These are phyloP conservation scores for Clitopilus hobsonii DNA, from an alignment of 768 basidiomycete species.

Conservation along the genomic window DNA sequence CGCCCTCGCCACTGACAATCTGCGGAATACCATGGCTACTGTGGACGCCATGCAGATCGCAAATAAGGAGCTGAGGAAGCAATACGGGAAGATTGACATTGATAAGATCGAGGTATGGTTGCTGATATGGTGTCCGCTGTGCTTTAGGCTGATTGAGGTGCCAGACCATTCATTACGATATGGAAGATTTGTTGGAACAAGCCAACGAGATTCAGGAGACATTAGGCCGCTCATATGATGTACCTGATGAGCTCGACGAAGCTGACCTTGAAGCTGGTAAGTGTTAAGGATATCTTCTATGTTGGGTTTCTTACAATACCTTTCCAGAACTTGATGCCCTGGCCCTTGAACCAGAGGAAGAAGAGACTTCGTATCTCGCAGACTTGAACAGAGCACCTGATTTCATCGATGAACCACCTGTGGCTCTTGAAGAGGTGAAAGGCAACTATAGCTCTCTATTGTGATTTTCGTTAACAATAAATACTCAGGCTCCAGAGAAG, in stretches of 20 bases:
- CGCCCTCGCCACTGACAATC: slow-evolving; percentile 92
- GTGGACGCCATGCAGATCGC: slow-evolving; percentile 94
- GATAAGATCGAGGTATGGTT: slow-evolving; percentile 92
- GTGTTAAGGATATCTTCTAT: slow-evolving; percentile 14
- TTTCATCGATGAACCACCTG: slow-evolving; percentile 85
- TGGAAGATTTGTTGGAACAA: slow-evolving; percentile 96
- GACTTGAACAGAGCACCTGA: slow-evolving; percentile 88
- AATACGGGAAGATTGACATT: slow-evolving; percentile 96
- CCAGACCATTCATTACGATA: slow-evolving; percentile 93
- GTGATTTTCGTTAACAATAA: slow-evolving; percentile 1
- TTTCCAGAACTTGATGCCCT: slow-evolving; percentile 86
- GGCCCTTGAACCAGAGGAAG: slow-evolving; percentile 88
- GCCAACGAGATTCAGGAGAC: slow-evolving; percentile 98
- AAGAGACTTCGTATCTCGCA: slow-evolving; percentile 82
- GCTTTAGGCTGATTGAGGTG: not conserved
- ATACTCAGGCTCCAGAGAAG: slow-evolving; percentile 30
- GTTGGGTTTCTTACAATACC: not conserved
- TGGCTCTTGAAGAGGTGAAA: slow-evolving; percentile 62
- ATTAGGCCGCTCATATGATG: slow-evolving; percentile 87
- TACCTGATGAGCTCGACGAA: slow-evolving; percentile 97
- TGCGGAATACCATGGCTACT: slow-evolving; percentile 98
- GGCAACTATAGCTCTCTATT: slow-evolving; percentile 11
- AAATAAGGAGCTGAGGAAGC: slow-evolving; percentile 94
- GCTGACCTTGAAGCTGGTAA: slow-evolving; percentile 93
- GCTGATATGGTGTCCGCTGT: not conserved